These are phyloP conservation scores for Fusarium pseudoanthophilum DNA, from an alignment of 2,329 filamentous ascomycete species.

Conservation along the genomic window DNA sequence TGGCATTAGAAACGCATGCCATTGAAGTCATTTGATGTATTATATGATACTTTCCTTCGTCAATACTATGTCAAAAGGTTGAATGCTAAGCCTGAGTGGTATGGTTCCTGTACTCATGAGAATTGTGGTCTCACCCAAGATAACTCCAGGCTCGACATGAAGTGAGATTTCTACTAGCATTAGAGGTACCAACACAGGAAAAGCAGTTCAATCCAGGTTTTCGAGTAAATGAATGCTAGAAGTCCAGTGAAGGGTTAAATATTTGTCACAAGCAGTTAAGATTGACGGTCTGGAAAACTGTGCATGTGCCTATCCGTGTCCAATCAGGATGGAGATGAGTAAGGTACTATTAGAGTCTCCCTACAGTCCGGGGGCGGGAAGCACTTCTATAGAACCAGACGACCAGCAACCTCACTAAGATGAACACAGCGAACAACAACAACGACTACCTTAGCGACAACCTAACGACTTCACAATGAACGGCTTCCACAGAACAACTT, in stretches of 20 bases:
- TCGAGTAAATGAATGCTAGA: neutral
- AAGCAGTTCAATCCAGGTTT: neutral
- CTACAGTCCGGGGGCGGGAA: neutral
- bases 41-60: neutral
- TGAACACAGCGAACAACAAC: neutral
- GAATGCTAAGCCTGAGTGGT: neutral
- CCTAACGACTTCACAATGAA: neutral
- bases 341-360: neutral
- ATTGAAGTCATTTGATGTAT: too few relatives aligned
- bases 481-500: neutral
- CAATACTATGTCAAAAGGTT: neutral
- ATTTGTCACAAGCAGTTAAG: too few relatives aligned
- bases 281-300: neutral
- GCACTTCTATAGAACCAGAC: rapidly evolving
- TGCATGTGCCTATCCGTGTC: neutral
- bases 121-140: neutral
- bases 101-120: neutral
- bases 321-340: neutral
- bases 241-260: neutral
- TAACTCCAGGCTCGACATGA: neutral
- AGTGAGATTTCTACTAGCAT: neutral
- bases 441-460: neutral
- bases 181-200: neutral
- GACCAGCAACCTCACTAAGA: neutral
- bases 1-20: too few relatives aligned